Conservation (phyloP, 164 flowering plant genomes). For the Annona squamosa region DNA sequence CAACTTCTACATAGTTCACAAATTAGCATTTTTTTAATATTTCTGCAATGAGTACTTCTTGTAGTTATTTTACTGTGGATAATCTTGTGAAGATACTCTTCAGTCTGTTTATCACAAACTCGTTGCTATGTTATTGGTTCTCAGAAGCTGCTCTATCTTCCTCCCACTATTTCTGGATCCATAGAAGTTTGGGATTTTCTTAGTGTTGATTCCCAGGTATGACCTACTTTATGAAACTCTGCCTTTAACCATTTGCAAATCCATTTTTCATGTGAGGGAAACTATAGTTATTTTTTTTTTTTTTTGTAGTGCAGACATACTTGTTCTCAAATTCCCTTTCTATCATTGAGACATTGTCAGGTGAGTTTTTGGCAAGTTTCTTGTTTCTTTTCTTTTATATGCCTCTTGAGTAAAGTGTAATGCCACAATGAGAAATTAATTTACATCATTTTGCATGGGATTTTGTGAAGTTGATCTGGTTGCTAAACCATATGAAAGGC, state of each 20-base stretch:
- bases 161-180: constrained; percentile 82
- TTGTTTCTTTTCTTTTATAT: neutral
- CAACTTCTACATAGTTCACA: neutral
- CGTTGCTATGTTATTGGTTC: constrained; percentile 12
- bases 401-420: neutral
- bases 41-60: too few species aligned
- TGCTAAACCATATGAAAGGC: constrained; percentile 41
- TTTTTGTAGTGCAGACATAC: constrained; percentile 63
- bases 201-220: constrained; percentile 98
- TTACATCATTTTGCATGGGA: constrained; percentile 2
- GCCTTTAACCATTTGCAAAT: neutral
- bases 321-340: constrained; percentile 79
- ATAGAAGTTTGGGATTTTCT: constrained; percentile 99
- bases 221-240: neutral
- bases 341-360: constrained; percentile 76
- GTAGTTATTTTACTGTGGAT: too few species aligned
- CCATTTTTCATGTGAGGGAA: neutral
- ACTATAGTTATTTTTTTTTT: neutral
- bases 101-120: neutral
- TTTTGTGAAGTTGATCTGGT: constrained; percentile 49
- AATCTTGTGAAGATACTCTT: neutral
- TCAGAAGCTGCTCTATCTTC: constrained; percentile 87
- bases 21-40: neutral
- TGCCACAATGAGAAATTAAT: neutral
- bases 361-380: constrained; percentile 26